These are phyloP conservation scores for Oxyria digyna DNA, from an alignment of 148 eudicot species.

Conservation along the genomic window DNA sequence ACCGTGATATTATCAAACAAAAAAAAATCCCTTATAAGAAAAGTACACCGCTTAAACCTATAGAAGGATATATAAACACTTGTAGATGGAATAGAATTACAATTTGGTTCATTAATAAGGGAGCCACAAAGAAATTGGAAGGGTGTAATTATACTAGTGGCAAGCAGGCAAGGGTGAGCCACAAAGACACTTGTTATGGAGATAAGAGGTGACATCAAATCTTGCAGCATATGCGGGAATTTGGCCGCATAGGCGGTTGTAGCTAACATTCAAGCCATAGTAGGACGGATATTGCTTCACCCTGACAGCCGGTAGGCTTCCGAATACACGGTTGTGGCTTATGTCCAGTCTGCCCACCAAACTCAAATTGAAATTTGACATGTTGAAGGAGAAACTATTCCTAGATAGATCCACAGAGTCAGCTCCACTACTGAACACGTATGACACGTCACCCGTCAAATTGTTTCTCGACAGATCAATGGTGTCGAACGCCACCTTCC, in stretches of 20 bases:
- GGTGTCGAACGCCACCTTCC: neutral
- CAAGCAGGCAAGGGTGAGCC: constrained; percentile 24
- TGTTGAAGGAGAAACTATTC: constrained; percentile 2
- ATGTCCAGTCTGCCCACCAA: constrained; percentile 5
- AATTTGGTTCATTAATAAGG: too few relatives aligned
- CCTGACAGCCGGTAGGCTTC: constrained; percentile 4
- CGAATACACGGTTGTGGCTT: constrained; percentile 19
- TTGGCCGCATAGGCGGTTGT: constrained; percentile 22
- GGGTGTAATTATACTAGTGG: too few relatives aligned
- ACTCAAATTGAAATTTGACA: neutral
- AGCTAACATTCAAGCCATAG: constrained; percentile 14
- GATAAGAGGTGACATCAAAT: constrained; percentile 9
- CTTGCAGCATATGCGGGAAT: constrained; percentile 11
- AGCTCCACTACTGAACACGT: neutral
- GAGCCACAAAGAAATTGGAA: too few relatives aligned
- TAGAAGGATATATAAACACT: too few relatives aligned
- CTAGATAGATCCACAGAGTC: neutral
- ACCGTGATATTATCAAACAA: too few relatives aligned
- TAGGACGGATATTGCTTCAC: neutral
- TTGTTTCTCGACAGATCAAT: constrained; percentile 2
- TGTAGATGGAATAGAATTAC: too few relatives aligned
- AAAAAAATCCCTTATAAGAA: too few relatives aligned
- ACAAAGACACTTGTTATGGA: constrained; percentile 27
- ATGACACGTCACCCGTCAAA: neutral
- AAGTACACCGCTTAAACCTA: too few relatives aligned